Evolutionary conservation across 2,329 filamentous ascomycete species (phyloP).

Genomic region (Aspergillus sp.): DNA sequence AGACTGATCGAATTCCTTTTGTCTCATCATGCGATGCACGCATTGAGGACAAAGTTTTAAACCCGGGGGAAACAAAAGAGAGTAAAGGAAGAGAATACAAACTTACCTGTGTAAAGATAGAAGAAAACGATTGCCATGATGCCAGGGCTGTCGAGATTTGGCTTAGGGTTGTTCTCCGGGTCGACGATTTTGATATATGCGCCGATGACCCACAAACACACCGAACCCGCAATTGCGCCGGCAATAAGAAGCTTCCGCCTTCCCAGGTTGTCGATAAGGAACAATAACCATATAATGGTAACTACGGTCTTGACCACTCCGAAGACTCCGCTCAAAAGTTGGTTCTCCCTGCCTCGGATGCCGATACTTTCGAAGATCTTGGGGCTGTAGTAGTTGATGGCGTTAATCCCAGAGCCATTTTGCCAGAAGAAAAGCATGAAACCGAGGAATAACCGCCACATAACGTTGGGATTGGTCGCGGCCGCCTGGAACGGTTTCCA

Average conservation of each 20-base stretch:
- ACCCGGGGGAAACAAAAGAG: too few relatives aligned
- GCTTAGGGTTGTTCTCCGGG: slow-evolving; percentile 20
- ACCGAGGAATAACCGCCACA: slow-evolving; percentile 67
- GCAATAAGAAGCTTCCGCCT: slow-evolving; percentile 58
- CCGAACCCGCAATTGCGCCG: slow-evolving; percentile 53
- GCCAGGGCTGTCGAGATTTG: slow-evolving; percentile 20
- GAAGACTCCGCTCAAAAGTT: slow-evolving; percentile 67
- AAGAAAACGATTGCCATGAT: slow-evolving; percentile 55
- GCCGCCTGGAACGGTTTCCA: slow-evolving; percentile 62
- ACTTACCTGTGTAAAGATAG: slow-evolving; percentile 57
- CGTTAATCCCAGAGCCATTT: slow-evolving; percentile 69
- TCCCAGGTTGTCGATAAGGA: slow-evolving; percentile 59
- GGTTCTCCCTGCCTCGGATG: slow-evolving; percentile 48
- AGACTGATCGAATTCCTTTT: too few relatives aligned
- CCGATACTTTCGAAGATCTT: slow-evolving; percentile 61
- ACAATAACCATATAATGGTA: slow-evolving; percentile 62
- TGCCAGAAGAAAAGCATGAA: slow-evolving; percentile 72
- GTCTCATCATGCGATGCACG: too few relatives aligned
- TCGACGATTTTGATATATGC: slow-evolving; percentile 28
- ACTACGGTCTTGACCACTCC: slow-evolving; percentile 65
- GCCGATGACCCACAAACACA: slow-evolving; percentile 29
- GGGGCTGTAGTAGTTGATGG: slow-evolving; percentile 70
- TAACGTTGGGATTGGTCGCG: slow-evolving; percentile 49
- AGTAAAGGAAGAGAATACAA: too few relatives aligned
- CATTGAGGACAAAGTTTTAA: too few relatives aligned